Base-by-base conservation (phyloP, 2,329 filamentous ascomycete genomes). In the Stemphylium lycopersici region DNA sequence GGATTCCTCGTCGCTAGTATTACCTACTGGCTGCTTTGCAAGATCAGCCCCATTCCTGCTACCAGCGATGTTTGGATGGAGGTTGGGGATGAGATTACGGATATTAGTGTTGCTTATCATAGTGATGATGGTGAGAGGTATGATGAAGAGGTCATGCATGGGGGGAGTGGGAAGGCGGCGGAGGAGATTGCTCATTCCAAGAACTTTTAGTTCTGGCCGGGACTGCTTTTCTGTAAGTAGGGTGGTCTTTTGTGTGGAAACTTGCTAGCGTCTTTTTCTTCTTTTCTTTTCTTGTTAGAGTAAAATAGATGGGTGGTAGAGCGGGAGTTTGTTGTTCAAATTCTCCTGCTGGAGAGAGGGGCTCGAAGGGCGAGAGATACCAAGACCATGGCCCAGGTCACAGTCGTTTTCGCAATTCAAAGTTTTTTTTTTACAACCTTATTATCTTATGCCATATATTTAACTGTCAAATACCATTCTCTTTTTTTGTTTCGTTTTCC, bases 11-110 rank as follows among this genome's bases (percentile, higher is more conserved):
- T 96, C 10, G 84, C 90, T 0, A 79, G 79, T 0, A 70, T 60
- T 0, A 76, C 87, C 6, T 97, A 97, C 76, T 96, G 84, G 78
- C 49, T 73, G 0, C 79, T 96, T 1, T 92, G 88, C 72, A 83
- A 78, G 53, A 31, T 92, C 22, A 90, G 77, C 58, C 91, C 91
- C 0, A 76, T 96, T 0, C 88, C 90, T 0, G 91, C 89, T 1
- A 87, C 83, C 4, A 93, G 90, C 69, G 83, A 88, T 10, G 79
- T 72, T 6, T 96, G 92, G 92, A 83, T 90, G 75, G 91, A 96
- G 74, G 83, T 93, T 15, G 87, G 86, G n/a, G 69, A 69, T 11
- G 66, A 70, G 40, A 71, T 71, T 32, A 63, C 56, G 1, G 67
- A 71, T 15, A 48, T 70, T 1, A 62, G 56, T 10, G 63, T 70